Evolutionary conservation across 495 filamentous ascomycete genomes (phyloP), one percentile per base, ranked within the genome.

Genomic region (Penicillium verhagenii): DNA sequence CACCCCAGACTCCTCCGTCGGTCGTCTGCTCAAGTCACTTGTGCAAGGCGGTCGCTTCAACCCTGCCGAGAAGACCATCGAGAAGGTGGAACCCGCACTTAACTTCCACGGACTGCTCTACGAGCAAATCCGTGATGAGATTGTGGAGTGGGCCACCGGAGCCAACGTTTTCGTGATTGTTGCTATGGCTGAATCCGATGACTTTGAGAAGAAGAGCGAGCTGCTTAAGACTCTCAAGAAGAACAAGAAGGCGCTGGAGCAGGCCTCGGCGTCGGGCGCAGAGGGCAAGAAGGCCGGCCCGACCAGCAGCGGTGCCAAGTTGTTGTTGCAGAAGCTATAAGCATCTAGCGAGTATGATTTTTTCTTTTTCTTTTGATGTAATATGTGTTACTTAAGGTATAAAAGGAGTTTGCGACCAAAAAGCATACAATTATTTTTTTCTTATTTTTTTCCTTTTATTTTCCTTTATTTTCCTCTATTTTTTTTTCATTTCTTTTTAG

Each of bases 11-110:
- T 79, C 80, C 0, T 74, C 90, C 2, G 86, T 85, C 2, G 89
- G 90, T n/a, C 84, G 89, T 46, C 88, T 96, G 85, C 81, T 96
- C 56, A 97, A 96, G 72, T 86, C 86, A 0, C 80, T 99, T 1
- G 88, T 96, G 23, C 82, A 87, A 28, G 93, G 94, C 19, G 94
- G 95, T 9, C 83, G 80, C 21, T 98, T 87, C 68, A 91, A 96
- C 72, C 77, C 75, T 20, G 79, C 76, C 29, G 76, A 79, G 3
- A 90, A 88, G 68, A 80, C 78, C 44, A 72, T 96, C 40, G 82
- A 84, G 62, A 81, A 83, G 53, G 78, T 86, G 16, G 79, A 88
- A n/a, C 90, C 91, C 7, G 74, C 85, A n/a, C 77, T 96, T 46
- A 79, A 83, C 56, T 98, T 97, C 73, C 83, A 90, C 57, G 79